Base-by-base conservation (phyloP, 2,329 filamentous ascomycete species). In the Sporothrix globosa region DNA sequence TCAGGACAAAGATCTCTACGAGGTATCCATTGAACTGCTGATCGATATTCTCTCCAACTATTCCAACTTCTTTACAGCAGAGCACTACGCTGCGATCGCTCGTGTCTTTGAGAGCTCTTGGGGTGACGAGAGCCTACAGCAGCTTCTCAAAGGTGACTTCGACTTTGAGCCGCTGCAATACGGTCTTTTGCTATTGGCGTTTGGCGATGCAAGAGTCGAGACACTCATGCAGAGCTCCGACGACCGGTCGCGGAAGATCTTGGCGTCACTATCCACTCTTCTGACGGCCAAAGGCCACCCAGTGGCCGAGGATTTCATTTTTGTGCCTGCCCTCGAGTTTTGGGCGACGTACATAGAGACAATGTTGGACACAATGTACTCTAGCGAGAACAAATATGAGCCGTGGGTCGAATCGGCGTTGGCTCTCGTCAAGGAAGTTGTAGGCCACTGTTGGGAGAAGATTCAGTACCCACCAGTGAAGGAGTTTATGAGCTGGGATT, bases 261-360 rank as follows among this genome's bases (percentile, higher is more conserved):
- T 92, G 17, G 80, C 81, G 2, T 85, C 83, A 46, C 82, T 92
- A n/a, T 87, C 86, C 72, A 87, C 88, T 4, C 83, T 96, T 5
- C 82, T 94, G 30, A 85, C 85, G 24, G 86, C 88, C 14, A 83
- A 88, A 14, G 91, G 92, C 1, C 86, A 88, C 74, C 87, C 91
- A 0, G 88, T 90, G 1, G 86, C 86, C 4, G 91, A 95, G 69
- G 91, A 96, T 75, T 89, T 88, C 73, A 87, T 93, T 13, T 93
- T 92, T 69, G 86, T 91, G 0, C 87, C 88, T 1, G 87, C 90
- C 0, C 84, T 95, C 17, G 92, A 96, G 75, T 95, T 96, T 77
- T 96, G 92, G 92, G 90, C 87, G 21, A 89, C 87, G 0, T 93
- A 90, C 77, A 87, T 92, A 6, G 92, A 93, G 79, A 86, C 87